A percentile compares a stretch with the other conserved stretches of the same genome.
These are phyloP conservation scores for Phyllosticta capitalensis DNA, from an alignment of 2,329 filamentous ascomycete species.

Conservation along the genomic window DNA sequence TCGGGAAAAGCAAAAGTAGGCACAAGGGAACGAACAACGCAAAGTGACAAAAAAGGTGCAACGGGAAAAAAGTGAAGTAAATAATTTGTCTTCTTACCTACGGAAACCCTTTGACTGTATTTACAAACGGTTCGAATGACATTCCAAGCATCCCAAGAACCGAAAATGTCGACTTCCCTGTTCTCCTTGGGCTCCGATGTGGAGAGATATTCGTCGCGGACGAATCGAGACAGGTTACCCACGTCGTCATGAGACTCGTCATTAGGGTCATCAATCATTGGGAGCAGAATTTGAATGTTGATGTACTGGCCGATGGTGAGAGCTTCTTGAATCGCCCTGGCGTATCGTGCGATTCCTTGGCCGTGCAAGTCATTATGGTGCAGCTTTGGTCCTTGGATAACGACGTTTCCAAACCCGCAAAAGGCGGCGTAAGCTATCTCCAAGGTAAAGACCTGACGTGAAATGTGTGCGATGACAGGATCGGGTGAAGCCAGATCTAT, in stretches of 20 bases:
- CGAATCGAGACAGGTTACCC: constrained; percentile 44
- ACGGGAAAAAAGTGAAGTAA: constrained; percentile 1
- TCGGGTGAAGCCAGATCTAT: constrained; percentile 80
- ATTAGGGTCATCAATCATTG: constrained; percentile 68
- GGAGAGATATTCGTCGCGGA: constrained; percentile 25
- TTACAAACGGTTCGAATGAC: constrained; percentile 74
- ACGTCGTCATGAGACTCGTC: constrained; percentile 44
- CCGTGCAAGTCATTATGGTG: constrained; percentile 44
- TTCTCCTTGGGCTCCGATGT: constrained; percentile 2
- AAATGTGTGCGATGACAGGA: constrained; percentile 74
- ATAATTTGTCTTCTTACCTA: constrained; percentile 55
- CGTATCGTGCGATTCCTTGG: constrained; percentile 60
- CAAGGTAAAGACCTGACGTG: constrained; percentile 78
- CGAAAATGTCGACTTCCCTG: constrained; percentile 51
- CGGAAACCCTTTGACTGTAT: constrained; percentile 69
- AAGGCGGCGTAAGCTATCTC: constrained; percentile 94
- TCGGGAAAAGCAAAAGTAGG: background rate
- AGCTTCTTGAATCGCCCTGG: constrained; percentile 72
- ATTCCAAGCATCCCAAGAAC: constrained; percentile 91
- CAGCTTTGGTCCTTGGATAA: constrained; percentile 68
- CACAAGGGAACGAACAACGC: background rate
- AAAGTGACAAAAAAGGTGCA: background rate
- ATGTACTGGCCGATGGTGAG: constrained; percentile 66
- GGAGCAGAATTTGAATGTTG: constrained; percentile 70
- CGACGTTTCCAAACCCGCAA: constrained; percentile 75